Base-by-base conservation (phyloP, 306 rosid genomes). In the Benincasa hispida region DNA sequence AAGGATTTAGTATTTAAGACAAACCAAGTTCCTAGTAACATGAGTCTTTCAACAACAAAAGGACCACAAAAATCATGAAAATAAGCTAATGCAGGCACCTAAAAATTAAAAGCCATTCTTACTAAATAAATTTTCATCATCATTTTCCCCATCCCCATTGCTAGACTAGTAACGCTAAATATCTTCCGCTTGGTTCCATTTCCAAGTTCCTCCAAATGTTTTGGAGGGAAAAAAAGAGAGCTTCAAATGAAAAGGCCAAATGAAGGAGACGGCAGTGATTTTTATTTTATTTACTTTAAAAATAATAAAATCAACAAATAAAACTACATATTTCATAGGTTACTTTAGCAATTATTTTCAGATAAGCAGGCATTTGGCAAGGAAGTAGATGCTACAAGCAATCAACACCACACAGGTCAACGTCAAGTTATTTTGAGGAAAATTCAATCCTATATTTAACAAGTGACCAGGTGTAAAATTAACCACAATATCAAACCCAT, bases 401-500 rank as follows among this genome's bases (percentile, higher is more conserved):
- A 25, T 37, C 65, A 74, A 55, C 66, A 75, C 41, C 51, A n/a
- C 15, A 48, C 3, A 17, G 39, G 37, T 75, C 67, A 56, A 35
- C 2, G 39, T 56, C 63, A 75, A 56, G 37, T 56, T 58, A 75
- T 10, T 74, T 21, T 9, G 25, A 75, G 35, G 18, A 15, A 54
- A 30, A 77, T 42, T 51, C 60, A 63, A 41, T 74, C 78, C 78
- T 74, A 32, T 6, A 54, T 32, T 35, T 19, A 56, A 37, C 81
- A 80, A 28, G 11, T 67, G 74, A 9, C 45, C 57, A 25, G 60
- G 56, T 69, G 21, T 34, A 47, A 82, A 78, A 58, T 59, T 59
- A 78, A 59, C 45, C 56, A 45, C 17, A 84, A 77, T 48, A 35
- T 67, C 72, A 79, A 82, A 87, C 81, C 84, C 39, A 80, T 72